These are phyloP conservation scores for Paramecium sexaurelia DNA, from an alignment of 73 alveolate genomes.

Conservation along the genomic window DNA sequence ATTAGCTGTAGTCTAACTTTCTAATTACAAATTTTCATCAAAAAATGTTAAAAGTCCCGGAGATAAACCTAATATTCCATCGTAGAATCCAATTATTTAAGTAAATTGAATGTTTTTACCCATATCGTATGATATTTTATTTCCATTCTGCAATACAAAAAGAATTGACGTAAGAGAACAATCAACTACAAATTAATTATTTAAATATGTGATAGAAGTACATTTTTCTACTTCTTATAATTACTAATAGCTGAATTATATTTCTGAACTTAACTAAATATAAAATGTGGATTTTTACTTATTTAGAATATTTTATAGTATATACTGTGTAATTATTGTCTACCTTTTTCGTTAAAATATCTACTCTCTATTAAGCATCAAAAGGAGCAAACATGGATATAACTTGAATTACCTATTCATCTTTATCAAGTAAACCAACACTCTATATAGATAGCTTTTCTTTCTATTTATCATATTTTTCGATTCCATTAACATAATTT, in stretches of 20 bases:
- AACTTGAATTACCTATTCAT: neutral
- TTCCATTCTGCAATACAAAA: slow-evolving; percentile 11
- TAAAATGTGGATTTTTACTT: neutral
- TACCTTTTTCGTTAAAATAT: neutral
- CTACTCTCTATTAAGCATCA: neutral
- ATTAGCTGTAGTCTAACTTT: neutral
- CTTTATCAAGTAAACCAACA: neutral
- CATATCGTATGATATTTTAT: neutral
- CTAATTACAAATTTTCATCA: neutral
- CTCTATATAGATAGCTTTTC: neutral
- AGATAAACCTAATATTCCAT: neutral
- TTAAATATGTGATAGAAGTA: neutral
- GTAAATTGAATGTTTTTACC: neutral
- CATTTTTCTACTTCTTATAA: neutral
- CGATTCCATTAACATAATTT: neutral
- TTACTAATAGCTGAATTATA: neutral
- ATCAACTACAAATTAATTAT: neutral
- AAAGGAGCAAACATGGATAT: neutral
- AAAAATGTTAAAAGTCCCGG: neutral
- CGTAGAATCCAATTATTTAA: neutral
- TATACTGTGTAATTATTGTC: neutral
- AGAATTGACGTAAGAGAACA: neutral
- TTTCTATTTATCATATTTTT: slow-evolving; percentile 4
- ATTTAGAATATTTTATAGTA: neutral
- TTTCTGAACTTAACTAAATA: neutral